These are phyloP conservation scores for Phytopythium aichiense DNA, from an alignment of 352 stramenopile species.

Conservation along the genomic window DNA sequence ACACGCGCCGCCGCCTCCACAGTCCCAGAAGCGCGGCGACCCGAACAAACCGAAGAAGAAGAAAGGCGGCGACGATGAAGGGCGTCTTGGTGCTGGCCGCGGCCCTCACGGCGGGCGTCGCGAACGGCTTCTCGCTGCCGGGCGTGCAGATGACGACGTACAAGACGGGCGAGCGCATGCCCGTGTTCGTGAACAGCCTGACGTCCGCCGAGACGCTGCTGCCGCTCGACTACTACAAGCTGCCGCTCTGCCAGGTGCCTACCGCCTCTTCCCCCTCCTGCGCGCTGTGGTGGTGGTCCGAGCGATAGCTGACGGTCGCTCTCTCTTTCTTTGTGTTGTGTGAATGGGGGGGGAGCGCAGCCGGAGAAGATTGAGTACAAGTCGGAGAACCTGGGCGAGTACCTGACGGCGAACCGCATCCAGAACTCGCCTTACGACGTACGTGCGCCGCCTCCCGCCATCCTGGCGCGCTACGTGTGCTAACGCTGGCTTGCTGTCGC, in stretches of 20 bases:
- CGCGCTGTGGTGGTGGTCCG: not conserved
- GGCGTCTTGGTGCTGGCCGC: slow-evolving; percentile 19
- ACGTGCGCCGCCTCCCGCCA: not conserved
- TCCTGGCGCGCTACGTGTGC: not conserved
- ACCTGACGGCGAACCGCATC: slow-evolving; percentile 98
- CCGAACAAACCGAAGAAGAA: not conserved
- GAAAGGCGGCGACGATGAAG: slow-evolving; percentile 14
- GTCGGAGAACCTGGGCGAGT: slow-evolving; percentile 99
- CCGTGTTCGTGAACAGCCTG: slow-evolving; percentile 94
- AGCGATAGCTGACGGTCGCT: not conserved
- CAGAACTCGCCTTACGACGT: slow-evolving; percentile 97
- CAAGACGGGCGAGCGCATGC: slow-evolving; percentile 77
- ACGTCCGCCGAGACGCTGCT: slow-evolving; percentile 94
- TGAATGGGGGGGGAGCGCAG: slow-evolving; percentile 11
- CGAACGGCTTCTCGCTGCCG: slow-evolving; percentile 62
- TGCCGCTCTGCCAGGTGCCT: slow-evolving; percentile 92
- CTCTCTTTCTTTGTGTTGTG: not conserved
- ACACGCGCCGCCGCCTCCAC: not conserved
- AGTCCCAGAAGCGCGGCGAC: not conserved
- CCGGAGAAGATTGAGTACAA: slow-evolving; percentile 93
- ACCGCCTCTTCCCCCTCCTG: not conserved
- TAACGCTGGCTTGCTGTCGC: not conserved
- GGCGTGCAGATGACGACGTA: slow-evolving; percentile 89
- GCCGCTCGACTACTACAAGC: slow-evolving; percentile 97
- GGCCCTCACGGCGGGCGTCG: slow-evolving; percentile 8